Percentiles rank a stretch among this genome's conserved stretches.
Conservation (phyloP, 148 eudicot genomes). For the Diospyros kaki region DNA sequence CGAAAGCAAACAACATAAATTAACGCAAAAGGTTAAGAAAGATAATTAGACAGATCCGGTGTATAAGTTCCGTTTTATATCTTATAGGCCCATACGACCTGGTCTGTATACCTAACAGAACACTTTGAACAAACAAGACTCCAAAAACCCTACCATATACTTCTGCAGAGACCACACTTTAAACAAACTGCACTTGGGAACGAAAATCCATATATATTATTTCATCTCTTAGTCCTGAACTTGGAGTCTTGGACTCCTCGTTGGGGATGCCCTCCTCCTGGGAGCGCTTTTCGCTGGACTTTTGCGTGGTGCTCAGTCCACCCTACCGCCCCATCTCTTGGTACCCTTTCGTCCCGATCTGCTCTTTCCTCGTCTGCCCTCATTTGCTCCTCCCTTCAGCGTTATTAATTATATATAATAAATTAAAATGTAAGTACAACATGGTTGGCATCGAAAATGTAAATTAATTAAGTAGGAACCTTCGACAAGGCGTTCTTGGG, state of each 20-base stretch:
- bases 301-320: constrained; percentile 20
- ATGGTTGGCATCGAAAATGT: background rate
- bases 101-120: too few relatives aligned
- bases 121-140: too few relatives aligned
- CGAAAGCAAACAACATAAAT: too few relatives aligned
- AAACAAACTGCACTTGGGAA: too few relatives aligned
- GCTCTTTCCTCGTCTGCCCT: constrained; percentile 46
- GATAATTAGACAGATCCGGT: too few relatives aligned
- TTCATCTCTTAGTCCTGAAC: constrained; percentile 8
- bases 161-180: too few relatives aligned
- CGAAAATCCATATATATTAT: too few relatives aligned
- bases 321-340: constrained; percentile 41
- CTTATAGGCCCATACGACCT: too few relatives aligned
- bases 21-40: too few relatives aligned
- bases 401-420: background rate
- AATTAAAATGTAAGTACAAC: too few relatives aligned
- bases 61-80: too few relatives aligned
- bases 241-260: constrained; percentile 20
- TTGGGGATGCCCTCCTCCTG: constrained; percentile 17
- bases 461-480: constrained; percentile 2
- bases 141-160: too few relatives aligned
- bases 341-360: constrained; percentile 8
- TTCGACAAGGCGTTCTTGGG: constrained; percentile 35
- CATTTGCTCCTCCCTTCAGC: constrained; percentile 37
- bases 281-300: constrained; percentile 15